phyloP scores from a whole-genome alignment of 495 filamentous ascomycete genomes.

The Penicillium subrubescens region DNA sequence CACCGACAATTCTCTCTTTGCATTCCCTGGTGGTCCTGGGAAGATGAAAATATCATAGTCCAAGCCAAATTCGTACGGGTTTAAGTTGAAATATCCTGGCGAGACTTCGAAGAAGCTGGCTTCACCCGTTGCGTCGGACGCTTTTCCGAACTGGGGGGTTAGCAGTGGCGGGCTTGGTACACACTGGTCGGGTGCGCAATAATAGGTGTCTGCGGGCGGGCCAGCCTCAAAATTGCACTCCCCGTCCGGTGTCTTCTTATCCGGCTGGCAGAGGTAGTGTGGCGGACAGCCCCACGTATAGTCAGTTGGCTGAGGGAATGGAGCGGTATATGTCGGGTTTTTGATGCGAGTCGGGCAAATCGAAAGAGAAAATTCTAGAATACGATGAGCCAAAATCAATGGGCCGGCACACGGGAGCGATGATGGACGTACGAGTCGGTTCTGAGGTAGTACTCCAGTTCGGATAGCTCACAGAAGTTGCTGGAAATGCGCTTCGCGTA shows the following conservation, averaged over 20 bases:
- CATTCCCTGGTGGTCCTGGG: neutral
- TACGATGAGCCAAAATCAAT: no score
- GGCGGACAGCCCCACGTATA: slow-evolving; percentile 11
- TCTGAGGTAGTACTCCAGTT: no score
- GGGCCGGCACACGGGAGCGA: no score
- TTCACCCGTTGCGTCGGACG: neutral
- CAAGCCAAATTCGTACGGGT: neutral
- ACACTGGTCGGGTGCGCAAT: slow-evolving; percentile 22
- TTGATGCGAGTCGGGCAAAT: slow-evolving; percentile 5
- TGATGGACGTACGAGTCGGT: no score
- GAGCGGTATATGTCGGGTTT: slow-evolving; percentile 5
- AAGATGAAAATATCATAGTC: neutral
- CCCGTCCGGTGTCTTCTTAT: slow-evolving; percentile 1
- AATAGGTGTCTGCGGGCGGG: slow-evolving; percentile 18
- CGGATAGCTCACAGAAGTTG: no score
- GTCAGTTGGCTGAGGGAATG: neutral
- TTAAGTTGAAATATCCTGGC: neutral
- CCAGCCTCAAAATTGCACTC: slow-evolving; percentile 21
- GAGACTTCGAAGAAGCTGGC: no score
- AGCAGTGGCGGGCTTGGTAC: slow-evolving; percentile 12
- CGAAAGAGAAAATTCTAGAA: neutral
- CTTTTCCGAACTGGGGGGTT: neutral
- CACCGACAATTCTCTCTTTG: neutral
- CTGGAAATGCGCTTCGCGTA: no score
- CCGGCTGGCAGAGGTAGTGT: slow-evolving; percentile 12